Base-by-base conservation (phyloP, 345 rosid genomes). In the Rhodamnia rubescens region DNA sequence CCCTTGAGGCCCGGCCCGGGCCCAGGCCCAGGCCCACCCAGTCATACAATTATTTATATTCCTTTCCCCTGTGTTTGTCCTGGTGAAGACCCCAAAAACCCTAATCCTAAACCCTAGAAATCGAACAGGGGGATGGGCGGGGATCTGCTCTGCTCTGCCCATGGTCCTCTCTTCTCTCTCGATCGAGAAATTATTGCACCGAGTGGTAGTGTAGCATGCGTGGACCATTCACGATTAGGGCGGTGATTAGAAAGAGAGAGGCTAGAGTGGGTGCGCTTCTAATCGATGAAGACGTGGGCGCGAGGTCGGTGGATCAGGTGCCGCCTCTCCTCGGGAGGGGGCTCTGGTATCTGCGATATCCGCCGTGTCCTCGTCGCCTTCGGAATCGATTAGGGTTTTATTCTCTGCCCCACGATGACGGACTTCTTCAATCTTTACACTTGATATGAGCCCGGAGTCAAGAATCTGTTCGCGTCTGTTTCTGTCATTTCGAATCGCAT, bases 221-320 rank as follows among this genome's bases (percentile, higher is more conserved):
- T 49, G 44, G 24, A 36, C 24, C 78, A 64, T 64, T 32, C 21
- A 24, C 44, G 75, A 64, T 44, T 26, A 55, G 92, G 92, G 93
- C 90, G 50, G 55, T 93, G 94, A 91, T 93, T 91, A 87, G 52
- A 90, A 87, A 84, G 94, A 92, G 95, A 92, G 95, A 92, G 93
- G 91, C 93, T 91, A 44, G 91, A 93, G 93, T 89, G 92, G 92
- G 85, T 40, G 78, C 44, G 3, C 12, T 21, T 11, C 78, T 36
- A 18, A 32, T 64, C 47, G 78, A 32, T 5, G 81, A 85, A 74
- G 50, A 29, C 40, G 57, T 22, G 29, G 20, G 87, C 53, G 53
- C 27, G 50, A 36, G 53, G 54, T 36, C 42, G 50, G 85, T 53
- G 78, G 90, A 29, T 61, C 82, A 9, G 87, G 85, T 81, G 92